Evolutionary conservation across 2,329 filamentous ascomycete genomes (phyloP).

Genomic region (Fusarium annulatum): DNA sequence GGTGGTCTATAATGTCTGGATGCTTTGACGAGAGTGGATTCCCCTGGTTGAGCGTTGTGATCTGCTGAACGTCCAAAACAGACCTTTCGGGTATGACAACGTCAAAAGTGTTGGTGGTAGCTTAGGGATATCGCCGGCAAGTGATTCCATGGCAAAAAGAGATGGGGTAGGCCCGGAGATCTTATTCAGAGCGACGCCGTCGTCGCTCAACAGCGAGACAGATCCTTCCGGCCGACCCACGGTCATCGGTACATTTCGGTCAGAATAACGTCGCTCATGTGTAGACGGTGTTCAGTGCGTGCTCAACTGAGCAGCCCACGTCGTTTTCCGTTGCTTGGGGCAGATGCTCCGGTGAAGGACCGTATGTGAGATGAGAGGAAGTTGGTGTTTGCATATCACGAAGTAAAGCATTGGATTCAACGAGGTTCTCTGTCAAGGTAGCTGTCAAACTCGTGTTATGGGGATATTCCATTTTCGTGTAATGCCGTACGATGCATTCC

Average conservation of each 20-base stretch:
- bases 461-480: slow-evolving; percentile 30
- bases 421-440: slow-evolving; percentile 1
- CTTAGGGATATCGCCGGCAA: slow-evolving; percentile 28
- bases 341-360: slow-evolving; percentile 27
- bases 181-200: slow-evolving; percentile 34
- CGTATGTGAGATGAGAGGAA: slow-evolving; percentile 15
- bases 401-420: slow-evolving; percentile 7
- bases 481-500: slow-evolving; percentile 30
- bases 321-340: slow-evolving; percentile 19
- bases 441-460: slow-evolving; percentile 34
- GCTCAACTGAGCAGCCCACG: slow-evolving; percentile 5
- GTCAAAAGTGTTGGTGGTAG: slow-evolving; percentile 17
- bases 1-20: slow-evolving; percentile 27
- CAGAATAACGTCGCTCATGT: slow-evolving; percentile 29
- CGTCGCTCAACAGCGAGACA: slow-evolving; percentile 39
- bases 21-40: slow-evolving; percentile 37
- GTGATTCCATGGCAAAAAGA: slow-evolving; percentile 30
- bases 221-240: slow-evolving; percentile 36
- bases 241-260: slow-evolving; percentile 16
- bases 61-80: slow-evolving; percentile 28
- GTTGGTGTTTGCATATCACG: slow-evolving; percentile 22
- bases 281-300: slow-evolving; percentile 1
- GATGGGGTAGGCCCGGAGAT: slow-evolving; percentile 34
- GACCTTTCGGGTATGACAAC: slow-evolving; percentile 37
- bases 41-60: slow-evolving; percentile 17